Percentiles rank a stretch among this genome's conserved stretches.
These are phyloP conservation scores for Vickermania spadyakhi DNA, from an alignment of 208 protist species.

Conservation along the genomic window DNA sequence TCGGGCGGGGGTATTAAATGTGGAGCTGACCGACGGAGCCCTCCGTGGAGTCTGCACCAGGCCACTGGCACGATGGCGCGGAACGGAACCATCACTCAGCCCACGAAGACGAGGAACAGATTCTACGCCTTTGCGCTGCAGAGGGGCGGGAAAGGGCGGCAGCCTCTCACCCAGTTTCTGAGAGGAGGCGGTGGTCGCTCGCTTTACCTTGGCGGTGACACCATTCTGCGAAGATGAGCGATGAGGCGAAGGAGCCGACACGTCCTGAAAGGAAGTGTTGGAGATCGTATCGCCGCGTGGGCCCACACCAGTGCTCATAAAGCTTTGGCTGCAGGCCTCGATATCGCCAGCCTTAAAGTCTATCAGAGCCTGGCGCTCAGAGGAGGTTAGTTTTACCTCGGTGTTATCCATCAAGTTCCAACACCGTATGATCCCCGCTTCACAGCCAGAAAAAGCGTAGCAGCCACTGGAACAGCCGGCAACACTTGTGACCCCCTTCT, in stretches of 20 bases:
- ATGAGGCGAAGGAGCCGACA: not conserved
- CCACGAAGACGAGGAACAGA: not conserved
- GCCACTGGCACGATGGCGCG: not conserved
- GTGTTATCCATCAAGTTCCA: constrained; percentile 40
- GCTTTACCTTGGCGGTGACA: too few species aligned
- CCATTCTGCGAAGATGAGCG: too few species aligned
- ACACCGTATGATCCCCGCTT: constrained; percentile 53
- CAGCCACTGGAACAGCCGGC: constrained; percentile 25
- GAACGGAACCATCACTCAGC: not conserved
- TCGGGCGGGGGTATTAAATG: not conserved
- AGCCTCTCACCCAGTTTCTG: not conserved
- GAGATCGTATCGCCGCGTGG: not conserved
- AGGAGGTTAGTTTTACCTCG: constrained; percentile 24
- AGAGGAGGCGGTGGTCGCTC: not conserved
- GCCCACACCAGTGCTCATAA: not conserved
- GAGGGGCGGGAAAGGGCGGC: not conserved
- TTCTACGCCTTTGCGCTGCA: not conserved
- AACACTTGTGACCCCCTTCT: constrained; percentile 32
- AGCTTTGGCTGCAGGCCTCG: not conserved
- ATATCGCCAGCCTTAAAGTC: not conserved
- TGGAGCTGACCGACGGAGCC: not conserved
- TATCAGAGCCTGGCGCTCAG: constrained; percentile 14
- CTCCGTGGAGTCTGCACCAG: not conserved
- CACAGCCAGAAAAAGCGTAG: constrained; percentile 56
- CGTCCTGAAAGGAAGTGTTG: not conserved